Base-by-base conservation (phyloP, 371 early-diverging fungal species). In the Quaeritorhiza haematococci region DNA sequence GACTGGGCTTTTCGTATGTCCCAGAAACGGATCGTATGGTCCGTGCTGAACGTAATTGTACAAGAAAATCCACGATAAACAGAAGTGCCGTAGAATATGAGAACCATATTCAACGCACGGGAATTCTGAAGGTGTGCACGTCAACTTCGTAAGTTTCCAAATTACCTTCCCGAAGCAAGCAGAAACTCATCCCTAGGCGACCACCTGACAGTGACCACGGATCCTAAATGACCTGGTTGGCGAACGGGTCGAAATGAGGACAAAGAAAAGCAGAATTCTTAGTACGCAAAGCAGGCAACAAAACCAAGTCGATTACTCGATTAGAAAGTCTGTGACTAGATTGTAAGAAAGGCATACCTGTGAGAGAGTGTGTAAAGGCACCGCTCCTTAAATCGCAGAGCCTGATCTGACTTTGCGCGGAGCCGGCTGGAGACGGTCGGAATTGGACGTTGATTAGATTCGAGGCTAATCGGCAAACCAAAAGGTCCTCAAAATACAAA, bases 351-450 rank as follows among this genome's bases (percentile, higher is more conserved):
- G 3, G 15, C 35, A 17, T 13, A 55, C 68, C 69, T 34, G 32
- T 41, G 26, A 93, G 69, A 19, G 87, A 80, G 49, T 90, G 91
- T 0, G 86, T 80, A 58, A 77, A 83, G 3, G 87, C 84, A 15
- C 91, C 91, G 34, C 80, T 80, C 26, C 80, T 73, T 47, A 91
- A 59, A 69, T 93, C 93, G 59, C 92, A 91, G 17, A 93, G 76
- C 29, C 90, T 77, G 43, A 91, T 78, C 34, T 75, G 66, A 49
- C 88, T 80, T 47, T 84, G 84, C 21, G 76, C 54, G 30, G 68
- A 49, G 1, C 56, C 82, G 3, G 86, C 85, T 38, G 80, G 79
- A 65, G 74, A 81, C 80, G 50, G 35, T 23, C 41, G 7, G 29
- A 21, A 34, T 29, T 38, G 24, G 38, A 33, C 29, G 29, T 21